Evolutionary conservation across 2,329 filamentous ascomycete genomes (phyloP).

Genomic region (Cladosporium halotolerans): DNA sequence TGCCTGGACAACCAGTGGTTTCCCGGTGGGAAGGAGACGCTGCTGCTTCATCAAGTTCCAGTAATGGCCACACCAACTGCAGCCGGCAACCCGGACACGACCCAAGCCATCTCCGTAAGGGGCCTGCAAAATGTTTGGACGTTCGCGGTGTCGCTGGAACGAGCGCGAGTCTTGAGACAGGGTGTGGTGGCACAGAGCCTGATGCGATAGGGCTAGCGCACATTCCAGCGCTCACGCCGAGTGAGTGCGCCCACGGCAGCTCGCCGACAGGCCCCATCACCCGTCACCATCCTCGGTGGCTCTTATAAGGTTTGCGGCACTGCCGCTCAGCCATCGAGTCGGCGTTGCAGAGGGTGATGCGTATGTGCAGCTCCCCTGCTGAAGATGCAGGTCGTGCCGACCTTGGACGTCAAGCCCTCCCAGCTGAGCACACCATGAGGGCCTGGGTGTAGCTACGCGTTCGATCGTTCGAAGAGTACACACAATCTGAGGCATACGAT

Average conservation of each 20-base stretch:
- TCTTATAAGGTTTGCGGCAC: conserved; percentile 10
- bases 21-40: background rate
- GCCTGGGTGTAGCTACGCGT: background rate
- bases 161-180: conserved; percentile 19
- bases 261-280: conserved; percentile 16
- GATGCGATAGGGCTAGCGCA: conserved; percentile 21
- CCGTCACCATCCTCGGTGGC: background rate
- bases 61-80: background rate
- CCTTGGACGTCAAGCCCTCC: background rate
- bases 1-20: background rate
- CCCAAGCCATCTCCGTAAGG: conserved; percentile 22
- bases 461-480: conserved; percentile 1
- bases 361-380: background rate
- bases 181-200: conserved; percentile 24
- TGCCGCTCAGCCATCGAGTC: background rate
- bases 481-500: conserved; percentile 7
- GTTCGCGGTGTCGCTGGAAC: conserved; percentile 16
- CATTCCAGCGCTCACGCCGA: conserved; percentile 17
- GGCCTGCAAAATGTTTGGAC: conserved; percentile 12
- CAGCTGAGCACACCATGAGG: background rate
- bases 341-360: background rate
- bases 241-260: conserved; percentile 17
- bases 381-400: conserved; percentile 9
- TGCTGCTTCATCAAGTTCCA: conserved; percentile 6
- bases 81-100: conserved; percentile 9